Evolutionary conservation across 2,329 filamentous ascomycete species (phyloP), one percentile per base, ranked within the genome.

Genomic region (Aureobasidium zeae): DNA sequence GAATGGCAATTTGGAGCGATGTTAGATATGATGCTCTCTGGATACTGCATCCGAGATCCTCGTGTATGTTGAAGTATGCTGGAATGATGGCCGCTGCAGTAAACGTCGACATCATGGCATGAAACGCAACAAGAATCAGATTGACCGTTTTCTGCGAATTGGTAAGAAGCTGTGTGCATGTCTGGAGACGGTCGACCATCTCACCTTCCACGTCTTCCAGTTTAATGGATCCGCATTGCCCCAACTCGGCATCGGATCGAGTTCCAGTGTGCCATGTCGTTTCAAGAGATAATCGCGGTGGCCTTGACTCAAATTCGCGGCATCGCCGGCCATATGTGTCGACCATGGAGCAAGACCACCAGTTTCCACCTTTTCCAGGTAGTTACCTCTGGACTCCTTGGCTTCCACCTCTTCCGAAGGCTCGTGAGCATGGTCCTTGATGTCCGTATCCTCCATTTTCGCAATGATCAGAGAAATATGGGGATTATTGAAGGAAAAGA

Each of bases 151-250:
- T 77, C 70, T 68, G 2, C 4, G 12, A 10, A 33, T 12, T 13
- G 11, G 43, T 45, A 15, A 45, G 43, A 26, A 11, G 3, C n/a
- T 9, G 6, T 24, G 15, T 25, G 12, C 6, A 17, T 12, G 8
- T 35, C 6, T 17, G 1, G 11, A n/a, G 10, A 24, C 3, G 16
- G 37, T 34, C 32, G 32, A 28, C 33, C 26, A 22, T 30, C 34
- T 32, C 13, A 45, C 43, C 61, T 71, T 73, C 65, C 69, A 71
- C 19, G 52, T 54, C 2, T 71, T 64, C 71, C 71, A 76, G 48
- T 77, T 76, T 54, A 72, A 74, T 1, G 73, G 73, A 53, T 76
- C 72, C 2, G 67, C 68, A 44, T 68, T 65, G 25, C 64, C 64
- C 51, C 65, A 64, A 22, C 63, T 63, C 1, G 73, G 73, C 11